phyloP scores from a whole-genome alignment of 2,329 filamentous ascomycete species.

The Hypoxylon sp. region DNA sequence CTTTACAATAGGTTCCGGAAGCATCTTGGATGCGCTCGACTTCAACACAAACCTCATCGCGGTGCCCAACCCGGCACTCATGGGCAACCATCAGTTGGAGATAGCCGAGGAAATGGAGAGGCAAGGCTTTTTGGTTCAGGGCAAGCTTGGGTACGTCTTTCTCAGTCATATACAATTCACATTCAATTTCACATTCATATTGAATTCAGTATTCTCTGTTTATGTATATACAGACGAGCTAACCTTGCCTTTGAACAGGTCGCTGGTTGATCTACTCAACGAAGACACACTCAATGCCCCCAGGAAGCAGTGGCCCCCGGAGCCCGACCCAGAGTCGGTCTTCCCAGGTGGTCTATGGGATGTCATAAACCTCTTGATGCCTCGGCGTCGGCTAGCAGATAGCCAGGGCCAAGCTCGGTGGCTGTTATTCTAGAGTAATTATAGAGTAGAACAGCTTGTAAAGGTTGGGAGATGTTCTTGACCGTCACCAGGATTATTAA shows the following conservation, averaged over 20 bases:
- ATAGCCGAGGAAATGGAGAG: conserved; percentile 81
- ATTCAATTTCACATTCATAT: background rate
- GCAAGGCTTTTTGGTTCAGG: conserved; percentile 82
- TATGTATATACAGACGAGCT: background rate
- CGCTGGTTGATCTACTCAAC: conserved; percentile 45
- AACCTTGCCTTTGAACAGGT: conserved; percentile 34
- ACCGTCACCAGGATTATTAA: background rate
- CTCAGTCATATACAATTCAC: background rate
- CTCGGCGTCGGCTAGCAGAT: background rate
- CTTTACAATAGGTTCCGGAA: conserved; percentile 78
- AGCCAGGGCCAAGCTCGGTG: background rate
- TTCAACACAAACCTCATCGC: conserved; percentile 83
- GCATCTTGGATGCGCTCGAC: conserved; percentile 85
- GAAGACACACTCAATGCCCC: conserved; percentile 33
- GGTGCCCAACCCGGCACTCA: conserved; percentile 84
- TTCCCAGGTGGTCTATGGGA: conserved; percentile 50
- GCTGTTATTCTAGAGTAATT: background rate
- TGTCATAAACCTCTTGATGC: conserved; percentile 47
- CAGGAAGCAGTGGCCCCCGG: conserved; percentile 46
- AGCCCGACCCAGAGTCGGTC: conserved; percentile 38
- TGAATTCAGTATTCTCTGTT: background rate
- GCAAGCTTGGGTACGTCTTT: conserved; percentile 70
- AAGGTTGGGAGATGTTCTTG: background rate
- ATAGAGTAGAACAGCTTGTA: background rate
- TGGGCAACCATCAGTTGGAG: conserved; percentile 93